Conservation (phyloP, 352 stramenopile species). For the Pythium brachiatum region DNA sequence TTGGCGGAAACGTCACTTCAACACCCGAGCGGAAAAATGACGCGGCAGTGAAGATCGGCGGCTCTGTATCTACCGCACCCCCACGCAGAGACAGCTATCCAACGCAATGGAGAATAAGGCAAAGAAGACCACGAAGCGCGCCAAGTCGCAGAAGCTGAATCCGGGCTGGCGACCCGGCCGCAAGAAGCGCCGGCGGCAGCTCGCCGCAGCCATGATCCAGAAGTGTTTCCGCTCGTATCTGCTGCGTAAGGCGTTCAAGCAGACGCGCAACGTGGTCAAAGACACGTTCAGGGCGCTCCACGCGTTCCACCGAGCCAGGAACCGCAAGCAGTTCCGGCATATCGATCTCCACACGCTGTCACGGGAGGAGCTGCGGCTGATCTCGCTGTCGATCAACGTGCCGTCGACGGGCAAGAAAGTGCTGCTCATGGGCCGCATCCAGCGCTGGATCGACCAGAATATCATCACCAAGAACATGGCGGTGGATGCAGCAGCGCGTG, state of each 20-base stretch:
- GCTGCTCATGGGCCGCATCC: slow-evolving; percentile 64
- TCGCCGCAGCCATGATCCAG: slow-evolving; percentile 73
- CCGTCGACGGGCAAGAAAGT: slow-evolving; percentile 78
- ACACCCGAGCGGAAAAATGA: not conserved
- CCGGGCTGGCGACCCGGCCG: slow-evolving; percentile 47
- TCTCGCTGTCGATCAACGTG: slow-evolving; percentile 64
- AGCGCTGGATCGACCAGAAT: slow-evolving; percentile 75
- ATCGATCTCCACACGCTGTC: slow-evolving; percentile 61
- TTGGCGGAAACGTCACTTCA: slow-evolving; percentile 6
- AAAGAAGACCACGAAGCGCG: slow-evolving; percentile 29
- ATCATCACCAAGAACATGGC: slow-evolving; percentile 58
- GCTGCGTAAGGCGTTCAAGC: slow-evolving; percentile 54
- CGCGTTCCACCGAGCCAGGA: slow-evolving; percentile 50
- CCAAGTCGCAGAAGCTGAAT: slow-evolving; percentile 52
- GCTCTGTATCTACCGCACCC: slow-evolving; percentile 1
- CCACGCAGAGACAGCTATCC: not conserved
- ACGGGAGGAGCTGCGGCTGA: slow-evolving; percentile 56
- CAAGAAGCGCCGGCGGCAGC: slow-evolving; percentile 36
- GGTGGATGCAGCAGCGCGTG: slow-evolving; percentile 46
- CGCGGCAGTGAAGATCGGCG: not conserved
- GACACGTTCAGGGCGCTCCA: slow-evolving; percentile 52
- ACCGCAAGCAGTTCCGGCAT: slow-evolving; percentile 48
- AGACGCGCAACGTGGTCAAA: slow-evolving; percentile 35
- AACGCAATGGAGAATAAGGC: slow-evolving; percentile 2
- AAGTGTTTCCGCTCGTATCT: slow-evolving; percentile 57